Conservation (phyloP, 2,329 filamentous ascomycete genomes). For the Passalora sequoiae region DNA sequence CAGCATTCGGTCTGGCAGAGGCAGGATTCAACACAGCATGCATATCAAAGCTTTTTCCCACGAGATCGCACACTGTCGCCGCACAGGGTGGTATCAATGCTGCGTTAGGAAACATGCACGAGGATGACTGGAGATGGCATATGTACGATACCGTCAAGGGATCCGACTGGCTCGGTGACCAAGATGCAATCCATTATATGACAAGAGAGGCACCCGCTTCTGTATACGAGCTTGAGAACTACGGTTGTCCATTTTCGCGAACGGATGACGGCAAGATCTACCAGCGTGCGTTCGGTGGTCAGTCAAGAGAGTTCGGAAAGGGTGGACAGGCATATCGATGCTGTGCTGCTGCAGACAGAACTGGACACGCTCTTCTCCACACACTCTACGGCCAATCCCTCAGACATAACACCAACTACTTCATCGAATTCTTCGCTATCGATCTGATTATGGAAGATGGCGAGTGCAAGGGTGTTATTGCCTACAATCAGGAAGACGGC, state of each 20-base stretch:
- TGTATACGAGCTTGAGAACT: slow-evolving; percentile 93
- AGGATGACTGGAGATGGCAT: slow-evolving; percentile 98
- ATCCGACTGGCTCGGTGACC: slow-evolving; percentile 94
- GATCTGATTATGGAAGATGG: slow-evolving; percentile 97
- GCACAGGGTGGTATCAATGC: slow-evolving; percentile 77
- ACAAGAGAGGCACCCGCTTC: slow-evolving; percentile 87
- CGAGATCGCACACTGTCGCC: slow-evolving; percentile 77
- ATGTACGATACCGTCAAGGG: slow-evolving; percentile 99
- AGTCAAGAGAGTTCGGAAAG: slow-evolving; percentile 91
- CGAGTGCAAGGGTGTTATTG: slow-evolving; percentile 91
- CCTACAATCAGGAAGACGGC: slow-evolving; percentile 98
- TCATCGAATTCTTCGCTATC: slow-evolving; percentile 97
- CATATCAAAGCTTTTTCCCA: slow-evolving; percentile 81
- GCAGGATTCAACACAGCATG: slow-evolving; percentile 86
- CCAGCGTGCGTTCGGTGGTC: slow-evolving; percentile 97
- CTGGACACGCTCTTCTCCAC: slow-evolving; percentile 94
- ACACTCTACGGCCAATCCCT: slow-evolving; percentile 97
- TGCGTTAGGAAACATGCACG: slow-evolving; percentile 90
- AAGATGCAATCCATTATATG: slow-evolving; percentile 99
- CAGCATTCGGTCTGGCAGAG: slow-evolving; percentile 80
- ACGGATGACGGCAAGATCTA: slow-evolving; percentile 97
- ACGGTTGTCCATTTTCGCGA: slow-evolving; percentile 93
- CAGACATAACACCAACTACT: slow-evolving; percentile 98
- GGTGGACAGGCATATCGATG: slow-evolving; percentile 97
- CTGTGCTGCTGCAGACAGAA: slow-evolving; percentile 93